Base-by-base conservation (phyloP, 1,139 yeast genomes). In the Pichia sp. region DNA sequence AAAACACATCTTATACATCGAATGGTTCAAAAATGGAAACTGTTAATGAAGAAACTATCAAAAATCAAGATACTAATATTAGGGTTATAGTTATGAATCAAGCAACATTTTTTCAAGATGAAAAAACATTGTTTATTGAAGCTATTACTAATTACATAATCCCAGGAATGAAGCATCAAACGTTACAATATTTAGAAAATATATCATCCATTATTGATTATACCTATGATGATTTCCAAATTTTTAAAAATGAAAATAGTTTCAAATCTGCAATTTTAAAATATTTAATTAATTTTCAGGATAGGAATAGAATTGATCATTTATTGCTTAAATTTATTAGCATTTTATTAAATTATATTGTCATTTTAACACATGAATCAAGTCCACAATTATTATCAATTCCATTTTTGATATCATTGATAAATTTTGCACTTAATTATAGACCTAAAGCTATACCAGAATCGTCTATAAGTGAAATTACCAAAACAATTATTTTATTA, bases 391-490 rank as follows among this genome's bases (percentile, higher is more conserved):
- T 68, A 5, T 46, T 69, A 3, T 53, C 76, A 1, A 65, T 77
- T 1, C 86, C 87, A 2, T 77, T 77, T 54, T 49, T 80, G 15
- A 54, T 79, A 3, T 64, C 79, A 1, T 53, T 80, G 29, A 61
- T 80, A 35, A 72, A 75, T 48, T 75, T 76, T 41, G 55, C 78
- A 1, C 59, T 79, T 11, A 66, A 62, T 33, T 80, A 76, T 55
- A 66, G 80, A 47, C 78, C 82, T 0, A 69, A 73, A 38, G 86
- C 86, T 0, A 65, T 78, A 6, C 62, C 62, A 28, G 54, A 59
- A 23, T 43, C 56, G 4, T 60, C 75, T 8, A 41, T 60, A 6
- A 49, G 51, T 24, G 34, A 41, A 51, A 63, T 40, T 24, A 38
- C 53, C 3, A 36, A 33, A 3, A 40, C 45, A 26, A 40, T 50